Conservation (phyloP, 1,284 basidiomycete genomes). For the Rhodofomes roseus region DNA sequence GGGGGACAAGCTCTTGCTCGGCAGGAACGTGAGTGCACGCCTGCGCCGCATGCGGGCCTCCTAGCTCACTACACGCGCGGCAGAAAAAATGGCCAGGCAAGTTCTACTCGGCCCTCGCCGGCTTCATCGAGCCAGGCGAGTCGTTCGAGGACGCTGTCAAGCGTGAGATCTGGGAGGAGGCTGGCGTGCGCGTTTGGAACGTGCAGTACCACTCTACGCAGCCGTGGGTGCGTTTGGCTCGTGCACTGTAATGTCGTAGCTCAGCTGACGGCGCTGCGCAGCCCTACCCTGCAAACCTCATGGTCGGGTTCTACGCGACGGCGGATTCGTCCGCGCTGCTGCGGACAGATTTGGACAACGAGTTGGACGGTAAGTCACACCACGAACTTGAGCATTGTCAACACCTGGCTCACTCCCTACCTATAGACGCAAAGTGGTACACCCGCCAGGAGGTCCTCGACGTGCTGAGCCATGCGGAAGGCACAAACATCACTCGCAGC, state of each 20-base stretch:
- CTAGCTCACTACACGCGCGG: conserved; percentile 2
- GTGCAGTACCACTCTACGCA: conserved; percentile 86
- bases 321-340: conserved; percentile 74
- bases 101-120: conserved; percentile 87
- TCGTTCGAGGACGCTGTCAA: conserved; percentile 92
- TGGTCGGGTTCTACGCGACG: conserved; percentile 87
- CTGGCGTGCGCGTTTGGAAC: conserved; percentile 82
- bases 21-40: conserved; percentile 64
- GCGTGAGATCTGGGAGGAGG: conserved; percentile 94
- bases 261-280: conserved; percentile 24
- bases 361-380: conserved; percentile 70
- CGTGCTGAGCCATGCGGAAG: conserved; percentile 56
- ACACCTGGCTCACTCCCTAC: neutral
- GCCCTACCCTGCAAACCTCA: conserved; percentile 88
- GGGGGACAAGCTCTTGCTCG: conserved; percentile 81
- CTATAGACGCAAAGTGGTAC: conserved; percentile 84
- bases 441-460: conserved; percentile 68
- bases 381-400: neutral
- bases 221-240: conserved; percentile 60
- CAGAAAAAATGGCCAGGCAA: conserved; percentile 66
- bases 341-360: conserved; percentile 89
- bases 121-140: conserved; percentile 93
- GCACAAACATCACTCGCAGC: conserved; percentile 48
- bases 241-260: neutral
- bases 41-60: neutral